Evolutionary conservation across 305 asterid species (phyloP), one percentile per base, ranked within the genome.

Genomic region (Striga hermonthica): DNA sequence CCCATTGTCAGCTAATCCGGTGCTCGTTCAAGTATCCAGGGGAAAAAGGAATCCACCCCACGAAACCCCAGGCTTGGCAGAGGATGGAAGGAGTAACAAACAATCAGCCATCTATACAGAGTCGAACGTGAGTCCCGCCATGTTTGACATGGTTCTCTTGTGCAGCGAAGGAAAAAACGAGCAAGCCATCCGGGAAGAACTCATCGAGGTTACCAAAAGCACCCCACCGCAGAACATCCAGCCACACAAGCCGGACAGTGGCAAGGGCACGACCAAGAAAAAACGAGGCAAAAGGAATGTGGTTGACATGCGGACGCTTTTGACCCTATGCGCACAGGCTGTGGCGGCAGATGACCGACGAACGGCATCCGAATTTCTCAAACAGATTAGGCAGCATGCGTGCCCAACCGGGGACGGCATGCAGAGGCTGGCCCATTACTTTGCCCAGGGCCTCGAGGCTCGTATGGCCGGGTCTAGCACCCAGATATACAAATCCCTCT

Each of bases 401-500:
- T 60, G 82, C 59, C 87, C 86, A 0, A 78, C 73, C 0, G 98
- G 98, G 5, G 95, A 90, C 50, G 97, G 87, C 14, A 81, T 80
- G 88, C 97, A 90, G 72, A 76, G 98, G 66, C 67, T 92, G 39
- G 94, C 97, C 40, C 75, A 77, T 65, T 82, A 82, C 66, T 83
- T 90, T 41, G 96, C 97, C 0, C 68, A 72, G 70, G 98, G 95
- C 47, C 90, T 92, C n/a, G 91, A 87, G 70, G 96, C 96, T 4
- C 95, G 97, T 1, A 70, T 90, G 87, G 96, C 92, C 35, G 98
- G 98, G 9, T 75, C 90, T 0, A 92, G 97, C 7, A 79, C 86
- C 45, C 88, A 80, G 73, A 69, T 83, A 48, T 86, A 80, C 72
- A 68, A 65, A 34, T 79, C 82, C 38, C 75, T 75, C 34, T 71